Base-by-base conservation (phyloP, 2,329 filamentous ascomycete species). In the Arthrobotrys entomopaga region DNA sequence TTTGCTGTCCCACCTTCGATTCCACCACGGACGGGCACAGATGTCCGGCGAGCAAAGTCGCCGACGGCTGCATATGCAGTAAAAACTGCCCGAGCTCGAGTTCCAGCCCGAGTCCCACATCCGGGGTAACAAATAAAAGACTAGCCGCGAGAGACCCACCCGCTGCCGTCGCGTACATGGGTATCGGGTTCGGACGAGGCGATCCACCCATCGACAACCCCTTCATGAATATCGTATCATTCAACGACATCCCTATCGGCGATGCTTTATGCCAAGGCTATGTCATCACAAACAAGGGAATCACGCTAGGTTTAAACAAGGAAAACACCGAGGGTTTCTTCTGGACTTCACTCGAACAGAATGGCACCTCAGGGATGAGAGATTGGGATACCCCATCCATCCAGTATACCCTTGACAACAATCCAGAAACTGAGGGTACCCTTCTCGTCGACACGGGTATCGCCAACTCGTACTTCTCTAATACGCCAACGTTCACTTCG, bases 391-490 rank as follows among this genome's bases (percentile, higher is more conserved):
- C 67, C 1, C 53, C 67, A 1, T 22, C 59, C 3, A 72, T 72
- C 59, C 5, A 43, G 5, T 72, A 72, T 29, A 42, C 19, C 15
- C 48, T 72, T 11, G 19, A 72, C 40, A 11, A 22, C 6, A 34
- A 52, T 15, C 3, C 43, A 3, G n/a, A 11, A 0, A 53, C 26
- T 2, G 13, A 38, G 3, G 67, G 67, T 20, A 72, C 67, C 0
- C 24, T 72, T 20, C 60, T 72, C 0, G 67, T 72, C 11, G 67
- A 72, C 50, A 72, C 67, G 11, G 67, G 67, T 13, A 72, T 72
- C 15, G 38, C 59, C 1, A 58, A 72, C 13, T 59, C 67, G 1
- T 72, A 65, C 16, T 72, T 65, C 13, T 48, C 59, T 1, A 10
- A 10, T 0, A 56, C 16, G 2, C 67, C 67, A n/a, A 22, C 5